Evolutionary conservation across 495 filamentous ascomycete genomes (phyloP), one percentile per base, ranked within the genome.

Genomic region (Hypoxylon crocopeplum): DNA sequence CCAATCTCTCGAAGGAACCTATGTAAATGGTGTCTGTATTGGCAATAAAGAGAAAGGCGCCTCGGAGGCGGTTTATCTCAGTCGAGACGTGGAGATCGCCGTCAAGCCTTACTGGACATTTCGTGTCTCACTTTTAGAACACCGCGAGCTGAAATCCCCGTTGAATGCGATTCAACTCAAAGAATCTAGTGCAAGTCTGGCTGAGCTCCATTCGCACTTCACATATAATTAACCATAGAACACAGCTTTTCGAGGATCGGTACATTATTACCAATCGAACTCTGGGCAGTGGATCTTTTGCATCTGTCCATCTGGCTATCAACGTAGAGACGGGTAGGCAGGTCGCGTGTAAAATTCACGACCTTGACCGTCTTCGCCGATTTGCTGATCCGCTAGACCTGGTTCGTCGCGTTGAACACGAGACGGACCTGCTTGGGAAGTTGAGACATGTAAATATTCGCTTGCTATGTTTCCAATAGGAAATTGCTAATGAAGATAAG

Each of bases 271-370:
- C 75, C 0, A 64, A 75, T 37, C 77, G 82, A 21, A 71, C 87
- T 27, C 84, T 97, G 64, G 95, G 95, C 59, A 84, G 90, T 77
- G 93, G 93, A 34, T 88, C 86, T 1, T 92, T 90, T 72, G 90
- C 90, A 40, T 84, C 86, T 76, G 88, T 98, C 32, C 92, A 92
- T 71, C 79, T 94, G 55, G 91, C 91, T 37, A 82, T 78, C 30
- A 88, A 96, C 62, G 77, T 69, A 16, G 60, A 73, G 47, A 91
- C 87, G 16, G 82, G 83, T 27, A 75, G 86, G 50, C 82, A 88
- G 62, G 84, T 96, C 47, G 93, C 91, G 7, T 90, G 96, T 77
- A 98, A 98, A 70, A 64, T 81, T 3, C 67, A 79, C 48, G 63
- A 76, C 41, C 46, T 77, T 24, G 58, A 48, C 40, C 25, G 53